These are phyloP conservation scores for Neoboletus magnificus DNA, from an alignment of 768 basidiomycete genomes.

Conservation along the genomic window DNA sequence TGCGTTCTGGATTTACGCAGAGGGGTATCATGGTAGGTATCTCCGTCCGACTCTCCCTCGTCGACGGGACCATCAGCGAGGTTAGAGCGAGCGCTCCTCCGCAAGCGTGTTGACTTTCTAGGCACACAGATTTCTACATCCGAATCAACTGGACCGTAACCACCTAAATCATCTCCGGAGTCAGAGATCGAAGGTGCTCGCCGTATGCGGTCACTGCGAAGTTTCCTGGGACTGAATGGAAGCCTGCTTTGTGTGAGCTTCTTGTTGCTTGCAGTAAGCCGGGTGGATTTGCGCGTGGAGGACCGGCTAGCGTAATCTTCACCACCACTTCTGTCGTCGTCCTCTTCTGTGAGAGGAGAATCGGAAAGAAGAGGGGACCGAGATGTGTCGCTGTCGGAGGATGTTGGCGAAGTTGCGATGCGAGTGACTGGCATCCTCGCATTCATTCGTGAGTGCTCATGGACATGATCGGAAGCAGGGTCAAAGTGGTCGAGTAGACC, in stretches of 20 bases:
- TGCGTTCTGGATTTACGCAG: conserved; percentile 3
- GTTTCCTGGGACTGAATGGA: conserved; percentile 69
- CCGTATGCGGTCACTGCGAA: conserved; percentile 35
- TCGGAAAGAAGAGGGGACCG: conserved; percentile 7
- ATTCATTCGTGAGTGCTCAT: conserved; percentile 55
- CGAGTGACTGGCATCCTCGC: conserved; percentile 27
- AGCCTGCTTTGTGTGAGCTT: conserved; percentile 34
- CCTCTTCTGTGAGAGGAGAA: conserved; percentile 30
- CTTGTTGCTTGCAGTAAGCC: conserved; percentile 5
- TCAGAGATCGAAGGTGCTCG: conserved; percentile 26
- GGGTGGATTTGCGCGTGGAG: conserved; percentile 17
- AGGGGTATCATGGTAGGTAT: conserved; percentile 33
- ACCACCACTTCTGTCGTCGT: conserved; percentile 16
- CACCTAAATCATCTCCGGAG: conserved; percentile 42
- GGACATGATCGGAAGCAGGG: conserved; percentile 51
- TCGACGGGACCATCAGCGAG: conserved; percentile 28
- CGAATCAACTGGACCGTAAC: conserved; percentile 35
- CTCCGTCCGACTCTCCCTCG: conserved; percentile 32
- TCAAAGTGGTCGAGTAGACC: conserved; percentile 53
- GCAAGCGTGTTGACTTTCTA: conserved; percentile 50
- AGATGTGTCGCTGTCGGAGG: conserved; percentile 12
- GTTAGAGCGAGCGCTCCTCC: conserved; percentile 37
- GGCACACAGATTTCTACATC: conserved; percentile 21
- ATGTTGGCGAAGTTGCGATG: background rate
- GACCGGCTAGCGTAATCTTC: conserved; percentile 4